These are phyloP conservation scores for Spathaspora passalidarum DNA, from an alignment of 805 yeast species.

Conservation along the genomic window DNA sequence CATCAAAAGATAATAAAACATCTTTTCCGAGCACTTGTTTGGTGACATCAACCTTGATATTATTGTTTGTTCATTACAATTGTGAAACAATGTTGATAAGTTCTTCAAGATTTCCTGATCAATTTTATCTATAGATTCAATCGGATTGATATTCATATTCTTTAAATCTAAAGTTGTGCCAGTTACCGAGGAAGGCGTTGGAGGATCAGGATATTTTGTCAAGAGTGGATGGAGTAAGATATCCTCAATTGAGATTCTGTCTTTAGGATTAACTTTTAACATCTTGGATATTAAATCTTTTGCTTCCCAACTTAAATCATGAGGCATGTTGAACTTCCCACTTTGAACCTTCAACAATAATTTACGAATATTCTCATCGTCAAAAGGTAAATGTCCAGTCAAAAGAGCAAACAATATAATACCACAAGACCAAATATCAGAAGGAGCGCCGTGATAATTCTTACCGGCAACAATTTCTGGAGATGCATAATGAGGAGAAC, in stretches of 20 bases:
- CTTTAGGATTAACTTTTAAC: conserved; percentile 77
- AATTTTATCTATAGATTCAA: conserved; percentile 45
- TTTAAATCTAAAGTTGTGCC: conserved; percentile 14
- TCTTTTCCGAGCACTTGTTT: conserved; percentile 71
- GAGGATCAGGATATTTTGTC: conserved; percentile 61
- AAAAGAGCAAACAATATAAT: conserved; percentile 88
- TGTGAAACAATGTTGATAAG: conserved; percentile 78
- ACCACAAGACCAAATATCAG: conserved; percentile 98
- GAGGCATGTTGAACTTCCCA: conserved; percentile 84
- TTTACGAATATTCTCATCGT: conserved; percentile 90
- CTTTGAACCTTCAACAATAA: conserved; percentile 85
- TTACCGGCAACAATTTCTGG: conserved; percentile 97
- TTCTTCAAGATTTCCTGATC: conserved; percentile 75
- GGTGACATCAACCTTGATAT: conserved; percentile 50
- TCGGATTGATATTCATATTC: conserved; percentile 28
- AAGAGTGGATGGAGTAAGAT: conserved; percentile 81
- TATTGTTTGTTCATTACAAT: conserved; percentile 56
- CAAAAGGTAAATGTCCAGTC: conserved; percentile 95
- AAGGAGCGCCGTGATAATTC: conserved; percentile 93
- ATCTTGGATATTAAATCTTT: conserved; percentile 78
- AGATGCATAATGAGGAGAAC: conserved; percentile 97
- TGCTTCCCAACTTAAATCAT: conserved; percentile 76
- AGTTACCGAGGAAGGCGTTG: conserved; percentile 16
- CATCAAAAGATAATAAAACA: conserved; percentile 71
- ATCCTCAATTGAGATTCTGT: conserved; percentile 74